These are phyloP conservation scores for Boletus patriciae DNA, from an alignment of 768 basidiomycete species.

Conservation along the genomic window DNA sequence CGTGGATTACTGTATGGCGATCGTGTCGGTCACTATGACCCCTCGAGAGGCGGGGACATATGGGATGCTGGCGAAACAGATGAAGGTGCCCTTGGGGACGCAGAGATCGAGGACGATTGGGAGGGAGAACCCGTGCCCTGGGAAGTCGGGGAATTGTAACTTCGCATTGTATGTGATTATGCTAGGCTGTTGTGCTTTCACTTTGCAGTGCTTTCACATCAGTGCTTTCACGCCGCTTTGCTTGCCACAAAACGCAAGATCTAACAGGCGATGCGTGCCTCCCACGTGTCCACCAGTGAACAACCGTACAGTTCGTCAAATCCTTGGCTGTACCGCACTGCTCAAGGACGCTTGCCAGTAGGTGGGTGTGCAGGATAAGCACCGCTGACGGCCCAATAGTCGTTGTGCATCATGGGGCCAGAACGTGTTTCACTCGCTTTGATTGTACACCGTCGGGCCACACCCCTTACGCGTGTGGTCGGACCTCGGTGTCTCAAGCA, in stretches of 20 bases:
- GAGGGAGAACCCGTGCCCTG: constrained; percentile 82
- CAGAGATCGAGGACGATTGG: constrained; percentile 64
- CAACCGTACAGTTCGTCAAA: constrained; percentile 1
- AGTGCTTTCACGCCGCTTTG: constrained; percentile 26
- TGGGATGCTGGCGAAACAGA: constrained; percentile 74
- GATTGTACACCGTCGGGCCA: constrained; percentile 20
- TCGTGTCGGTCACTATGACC: constrained; percentile 57
- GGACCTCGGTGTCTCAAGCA: constrained; percentile 23
- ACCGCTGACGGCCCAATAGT: constrained; percentile 10
- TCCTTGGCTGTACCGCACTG: constrained; percentile 11
- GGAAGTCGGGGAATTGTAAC: constrained; percentile 74
- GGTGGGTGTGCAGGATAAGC: constrained; percentile 17
- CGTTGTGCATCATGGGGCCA: constrained; percentile 1
- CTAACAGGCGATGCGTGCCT: constrained; percentile 20
- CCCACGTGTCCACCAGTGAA: constrained; percentile 25
- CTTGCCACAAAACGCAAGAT: constrained; percentile 25
- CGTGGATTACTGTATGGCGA: constrained; percentile 60
- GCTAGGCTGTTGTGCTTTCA: constrained; percentile 23
- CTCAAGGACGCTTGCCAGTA: constrained; percentile 10
- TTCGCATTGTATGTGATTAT: constrained; percentile 31
- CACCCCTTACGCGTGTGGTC: constrained; percentile 30
- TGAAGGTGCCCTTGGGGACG: constrained; percentile 39
- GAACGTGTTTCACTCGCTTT: constrained; percentile 10
- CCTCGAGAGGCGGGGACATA: constrained; percentile 65
- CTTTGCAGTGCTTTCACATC: constrained; percentile 37